A percentile compares a stretch with the other conserved stretches of the same genome.
phyloP scores from a whole-genome alignment of 306 rosid genomes.

The Inga oerstediana region DNA sequence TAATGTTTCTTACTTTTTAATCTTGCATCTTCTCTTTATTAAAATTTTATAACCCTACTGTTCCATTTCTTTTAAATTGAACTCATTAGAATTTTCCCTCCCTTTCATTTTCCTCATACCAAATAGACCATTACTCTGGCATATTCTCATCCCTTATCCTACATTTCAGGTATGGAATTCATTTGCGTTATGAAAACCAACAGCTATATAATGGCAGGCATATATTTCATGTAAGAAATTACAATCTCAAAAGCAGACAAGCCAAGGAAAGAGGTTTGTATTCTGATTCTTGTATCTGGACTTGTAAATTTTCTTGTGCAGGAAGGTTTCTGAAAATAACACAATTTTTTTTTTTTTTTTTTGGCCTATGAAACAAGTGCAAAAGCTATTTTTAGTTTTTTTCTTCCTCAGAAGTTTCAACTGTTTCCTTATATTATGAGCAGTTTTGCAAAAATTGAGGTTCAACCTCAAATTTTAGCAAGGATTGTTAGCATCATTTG shows the following conservation, averaged over 20 bases:
- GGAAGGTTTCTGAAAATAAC: background rate
- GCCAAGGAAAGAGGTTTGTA: constrained; percentile 49
- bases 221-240: constrained; percentile 46
- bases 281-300: background rate
- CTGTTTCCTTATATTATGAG: background rate
- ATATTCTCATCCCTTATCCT: background rate
- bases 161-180: constrained; percentile 52
- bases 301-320: background rate
- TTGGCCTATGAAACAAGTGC: background rate
- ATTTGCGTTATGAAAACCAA: constrained; percentile 43
- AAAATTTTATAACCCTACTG: too few relatives aligned
- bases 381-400: background rate
- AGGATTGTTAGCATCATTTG: background rate
- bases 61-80: too few relatives aligned
- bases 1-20: too few relatives aligned
- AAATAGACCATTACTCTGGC: background rate
- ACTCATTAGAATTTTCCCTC: too few relatives aligned
- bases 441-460: background rate
- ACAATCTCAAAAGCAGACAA: constrained; percentile 38
- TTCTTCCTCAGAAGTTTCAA: background rate
- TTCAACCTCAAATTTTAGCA: background rate
- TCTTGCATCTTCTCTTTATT: too few relatives aligned
- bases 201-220: constrained; percentile 47
- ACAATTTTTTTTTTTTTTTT: background rate
- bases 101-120: too few relatives aligned